These are phyloP conservation scores for Delphinella strobiligena DNA, from an alignment of 2,329 filamentous ascomycete species.

Conservation along the genomic window DNA sequence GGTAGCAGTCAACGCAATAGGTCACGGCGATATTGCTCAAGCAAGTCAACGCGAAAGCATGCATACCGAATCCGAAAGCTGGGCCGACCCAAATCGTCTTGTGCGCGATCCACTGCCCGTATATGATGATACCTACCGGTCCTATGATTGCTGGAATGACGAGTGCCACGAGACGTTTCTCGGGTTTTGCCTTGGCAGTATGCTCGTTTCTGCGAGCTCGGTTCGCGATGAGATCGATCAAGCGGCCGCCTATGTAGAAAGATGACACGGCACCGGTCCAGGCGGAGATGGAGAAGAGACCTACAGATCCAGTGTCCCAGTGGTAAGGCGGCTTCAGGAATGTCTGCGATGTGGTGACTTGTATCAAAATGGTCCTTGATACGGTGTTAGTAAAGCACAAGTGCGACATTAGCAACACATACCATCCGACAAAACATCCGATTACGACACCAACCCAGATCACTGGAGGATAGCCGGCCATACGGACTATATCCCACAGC, in stretches of 20 bases:
- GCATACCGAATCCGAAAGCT: slow-evolving; percentile 18
- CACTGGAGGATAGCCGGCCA: slow-evolving; percentile 16
- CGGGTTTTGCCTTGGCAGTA: slow-evolving; percentile 15
- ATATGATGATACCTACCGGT: slow-evolving; percentile 21
- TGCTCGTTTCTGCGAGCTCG: slow-evolving; percentile 13
- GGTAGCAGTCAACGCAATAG: slow-evolving; percentile 19
- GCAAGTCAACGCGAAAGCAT: slow-evolving; percentile 20
- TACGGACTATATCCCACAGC: slow-evolving; percentile 13
- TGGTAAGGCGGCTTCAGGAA: slow-evolving; percentile 13
- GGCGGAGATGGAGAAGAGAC: slow-evolving; percentile 15
- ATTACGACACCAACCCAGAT: slow-evolving; percentile 13
- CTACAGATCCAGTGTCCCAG: slow-evolving; percentile 13
- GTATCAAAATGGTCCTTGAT: slow-evolving; percentile 15
- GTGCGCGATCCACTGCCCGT: slow-evolving; percentile 16
- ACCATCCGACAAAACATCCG: slow-evolving; percentile 16
- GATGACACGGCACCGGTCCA: slow-evolving; percentile 14
- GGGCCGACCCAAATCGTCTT: slow-evolving; percentile 13
- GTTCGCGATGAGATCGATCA: slow-evolving; percentile 20
- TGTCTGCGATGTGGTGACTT: slow-evolving; percentile 14
- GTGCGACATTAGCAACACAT: too few relatives aligned
- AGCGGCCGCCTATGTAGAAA: slow-evolving; percentile 16
- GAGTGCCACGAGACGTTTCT: slow-evolving; percentile 17
- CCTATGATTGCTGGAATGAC: slow-evolving; percentile 16
- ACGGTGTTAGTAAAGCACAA: background rate
- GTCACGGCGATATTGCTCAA: slow-evolving; percentile 18